Evolutionary conservation across 805 yeast species (phyloP), one percentile per base, ranked within the genome.

Genomic region (Diddensiella caesifluorescens): DNA sequence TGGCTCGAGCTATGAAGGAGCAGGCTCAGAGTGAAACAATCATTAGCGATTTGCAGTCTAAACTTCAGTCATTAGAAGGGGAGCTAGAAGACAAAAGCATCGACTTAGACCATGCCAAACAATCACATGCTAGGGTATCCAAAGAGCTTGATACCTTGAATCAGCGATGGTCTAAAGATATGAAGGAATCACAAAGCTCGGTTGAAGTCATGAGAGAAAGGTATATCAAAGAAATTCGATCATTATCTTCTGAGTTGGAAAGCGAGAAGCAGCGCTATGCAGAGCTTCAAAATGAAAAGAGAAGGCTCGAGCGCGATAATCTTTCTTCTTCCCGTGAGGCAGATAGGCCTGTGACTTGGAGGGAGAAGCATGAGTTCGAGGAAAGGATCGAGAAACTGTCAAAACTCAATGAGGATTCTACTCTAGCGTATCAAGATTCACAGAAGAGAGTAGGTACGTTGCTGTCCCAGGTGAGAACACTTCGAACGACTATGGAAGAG

Each of bases 171-270:
- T 78, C 79, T 51, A 70, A 68, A 28, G 95, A 86, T 57, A 78
- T 86, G 1, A 82, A 79, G 50, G 79, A 74, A 35, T 65, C 80
- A 49, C 80, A 83, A 39, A 75, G 75, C 28, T 61, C 81, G 21
- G 74, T 53, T 12, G 47, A 51, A 15, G 52, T 52, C 2, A 45
- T 51, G 44, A 32, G 54, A 13, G 32, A 37, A 9, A 23, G 53
- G 71, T 53, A 53, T 25, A 35, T 42, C n/a, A 44, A 48, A 41
- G 73, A 68, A 47, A 46, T 50, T 22, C 26, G 47, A 32, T 38
- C 48, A 10, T 36, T 52, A 29, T 45, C 54, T 18, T 57, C 53
- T 36, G 61, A 56, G 35, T 41, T 47, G 12, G 51, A 51, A 30
- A 30, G 35, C n/a, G 52, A 53, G 43, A 41, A 45, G 32, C 71